Base-by-base conservation (phyloP, 2,329 filamentous ascomycete species). In the Neoarthrinium moseri region DNA sequence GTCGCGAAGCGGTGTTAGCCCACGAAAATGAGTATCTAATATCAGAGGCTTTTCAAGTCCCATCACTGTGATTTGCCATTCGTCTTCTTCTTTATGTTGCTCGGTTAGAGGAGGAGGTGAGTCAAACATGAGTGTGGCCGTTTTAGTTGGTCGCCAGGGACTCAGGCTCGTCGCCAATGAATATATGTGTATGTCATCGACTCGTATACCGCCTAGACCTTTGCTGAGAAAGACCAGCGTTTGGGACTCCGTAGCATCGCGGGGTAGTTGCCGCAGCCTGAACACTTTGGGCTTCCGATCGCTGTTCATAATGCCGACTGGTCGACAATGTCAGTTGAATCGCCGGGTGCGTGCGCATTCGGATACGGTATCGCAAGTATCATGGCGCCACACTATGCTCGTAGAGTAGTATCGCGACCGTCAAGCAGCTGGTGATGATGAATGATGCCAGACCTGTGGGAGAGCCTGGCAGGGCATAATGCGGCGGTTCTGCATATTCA, bases 1-100 rank as follows among this genome's bases (percentile, higher is more conserved):
- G 22, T 56, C 52, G 36, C 54, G 54, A 13, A 59, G 32, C 0
- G 46, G 43, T 6, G 55, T 56, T 41, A 57, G 46, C 2, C 56
- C 56, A 3, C 45, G 18, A n/a, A 57, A 59, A 29, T 57, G 54
- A 11, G 38, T 46, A 39, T 59, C 55, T 20, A 57, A 41, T 26
- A 56, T 23, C 20, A 57, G 41, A 35, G 33, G 23, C 6, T 39
- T 8, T 6, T 32, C 17, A 12, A 36, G 29, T 4, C 18, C 20
- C 3, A 15, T 11, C 13, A 44, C 32, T 11, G 12, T 17, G 10
- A 36, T 13, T 22, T 17, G 35, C 41, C 41, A 44, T 17, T 44
- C 41, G 2, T 36, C n/a, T 12, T 6, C 33, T 11, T 36, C 15
- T n/a, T 12, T 6, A 36, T 18, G 4, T 36, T 36, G 10, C 6